These are phyloP conservation scores for Nepenthes alata DNA, from an alignment of 179 eudicot genomes.

Conservation along the genomic window DNA sequence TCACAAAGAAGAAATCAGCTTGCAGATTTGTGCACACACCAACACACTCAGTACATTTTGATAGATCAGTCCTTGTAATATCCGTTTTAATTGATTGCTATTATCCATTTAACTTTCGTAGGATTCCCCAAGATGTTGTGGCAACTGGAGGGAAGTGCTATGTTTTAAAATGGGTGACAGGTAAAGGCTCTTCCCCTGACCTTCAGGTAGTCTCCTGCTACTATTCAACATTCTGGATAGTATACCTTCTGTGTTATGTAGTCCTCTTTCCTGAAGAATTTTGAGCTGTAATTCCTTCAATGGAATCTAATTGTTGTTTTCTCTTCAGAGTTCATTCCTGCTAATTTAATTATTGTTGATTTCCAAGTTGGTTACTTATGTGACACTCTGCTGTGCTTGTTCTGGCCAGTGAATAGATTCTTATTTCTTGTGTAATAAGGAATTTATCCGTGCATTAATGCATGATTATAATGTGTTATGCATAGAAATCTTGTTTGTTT, in stretches of 20 bases:
- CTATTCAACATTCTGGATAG: neutral
- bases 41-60: neutral
- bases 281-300: no score
- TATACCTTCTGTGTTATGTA: neutral
- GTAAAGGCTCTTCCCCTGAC: conserved; percentile 16
- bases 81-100: conserved; percentile 8
- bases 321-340: no score
- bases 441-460: no score
- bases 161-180: conserved; percentile 77
- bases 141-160: conserved; percentile 93
- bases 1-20: neutral
- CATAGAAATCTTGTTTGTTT: no score
- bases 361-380: no score
- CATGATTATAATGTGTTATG: no score
- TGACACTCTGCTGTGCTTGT: no score
- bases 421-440: no score
- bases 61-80: neutral
- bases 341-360: no score
- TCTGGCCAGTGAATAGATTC: no score
- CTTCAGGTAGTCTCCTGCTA: neutral
- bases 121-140: conserved; percentile 95
- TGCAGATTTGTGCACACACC: neutral
- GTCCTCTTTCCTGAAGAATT: no score
- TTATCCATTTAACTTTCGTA: conserved; percentile 10
- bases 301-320: no score